Base-by-base conservation (phyloP, 768 basidiomycete genomes). In the Mycena albidolilacea region DNA sequence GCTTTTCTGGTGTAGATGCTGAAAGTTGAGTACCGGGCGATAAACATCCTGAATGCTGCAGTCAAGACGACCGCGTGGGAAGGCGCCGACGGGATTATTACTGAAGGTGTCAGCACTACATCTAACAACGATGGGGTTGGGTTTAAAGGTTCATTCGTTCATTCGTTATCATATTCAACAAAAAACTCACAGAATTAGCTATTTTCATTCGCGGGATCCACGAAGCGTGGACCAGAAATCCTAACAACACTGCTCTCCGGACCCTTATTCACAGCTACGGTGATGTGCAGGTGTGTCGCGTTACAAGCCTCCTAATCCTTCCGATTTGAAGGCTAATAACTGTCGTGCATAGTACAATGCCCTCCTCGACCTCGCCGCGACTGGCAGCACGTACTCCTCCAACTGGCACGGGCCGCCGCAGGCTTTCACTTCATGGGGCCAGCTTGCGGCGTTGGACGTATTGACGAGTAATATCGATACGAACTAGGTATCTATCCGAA, bases 61-160 rank as follows among this genome's bases (percentile, higher is more conserved):
- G 82, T 87, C 59, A 87, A 89, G 78, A 82, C 82, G 8, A 73
- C 82, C 0, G 79, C 77, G 0, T 90, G 88, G 89, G 82, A 89
- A 75, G 86, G 86, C 11, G 74, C 76, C 19, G 82, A 89, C 70
- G 88, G 88, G 1, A 83, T 89, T 30, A 88, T 90, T 72, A 89
- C 86, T 14, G 89, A 90, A 77, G 88, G 87, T 23, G 79, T 85
- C 11, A 84, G 82, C 72, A 81, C 81, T 10, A 78, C 72, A 7
- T 73, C 75, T 8, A 84, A 88, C 68, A 85, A 88, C 67, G 88
- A 89, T 69, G 82, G 80, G 6, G 85, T 88, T 37, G 87, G 88
- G 8, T 89, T 89, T 79, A 90, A 90, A 82, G 84, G 89, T 86
- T 14, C 19, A 77, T 73, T 17, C 10, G 30, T 30, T 30, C 30